Evolutionary conservation across 2,329 filamentous ascomycete genomes (phyloP).

Genomic region (Fonsecaea erecta): DNA sequence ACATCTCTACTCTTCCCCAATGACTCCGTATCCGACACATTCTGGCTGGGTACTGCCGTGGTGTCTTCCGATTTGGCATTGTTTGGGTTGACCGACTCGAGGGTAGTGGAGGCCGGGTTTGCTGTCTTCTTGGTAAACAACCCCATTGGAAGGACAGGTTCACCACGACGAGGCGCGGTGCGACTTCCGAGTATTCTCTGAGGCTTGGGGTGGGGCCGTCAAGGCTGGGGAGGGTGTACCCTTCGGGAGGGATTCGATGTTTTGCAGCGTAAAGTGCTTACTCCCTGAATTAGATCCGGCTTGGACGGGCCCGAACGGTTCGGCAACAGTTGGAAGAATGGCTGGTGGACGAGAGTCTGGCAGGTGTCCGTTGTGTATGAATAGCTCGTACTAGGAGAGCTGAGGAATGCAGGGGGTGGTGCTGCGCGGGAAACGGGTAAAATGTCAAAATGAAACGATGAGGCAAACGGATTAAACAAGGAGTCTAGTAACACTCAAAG

Average conservation of each 20-base stretch:
- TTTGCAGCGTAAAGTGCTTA: slow-evolving; percentile 9
- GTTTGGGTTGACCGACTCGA: slow-evolving; percentile 5
- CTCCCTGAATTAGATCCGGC: not conserved
- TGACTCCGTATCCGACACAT: slow-evolving; percentile 30
- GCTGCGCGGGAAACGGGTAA: not conserved
- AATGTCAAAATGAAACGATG: not conserved
- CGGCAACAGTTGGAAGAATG: not conserved
- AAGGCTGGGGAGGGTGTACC: not conserved
- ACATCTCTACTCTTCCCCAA: slow-evolving; percentile 25
- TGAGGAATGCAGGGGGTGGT: not conserved
- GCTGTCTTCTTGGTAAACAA: slow-evolving; percentile 27
- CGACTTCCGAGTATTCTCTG: not conserved
- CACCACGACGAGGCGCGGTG: not conserved
- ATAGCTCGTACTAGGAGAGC: not conserved
- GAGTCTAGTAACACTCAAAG: slow-evolving; percentile 16
- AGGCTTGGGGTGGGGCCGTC: slow-evolving; percentile 1
- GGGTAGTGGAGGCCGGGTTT: not conserved
- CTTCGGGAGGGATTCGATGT: slow-evolving; percentile 3
- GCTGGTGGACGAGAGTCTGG: not conserved
- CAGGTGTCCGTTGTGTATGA: not conserved
- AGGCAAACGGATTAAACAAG: slow-evolving; percentile 3
- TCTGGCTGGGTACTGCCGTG: slow-evolving; percentile 33
- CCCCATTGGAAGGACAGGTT: slow-evolving; percentile 18
- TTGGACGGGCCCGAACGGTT: not conserved
- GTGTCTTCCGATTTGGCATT: slow-evolving; percentile 29